Evolutionary conservation across 257 asterid species (phyloP).

Genomic region (Scutellaria minor): DNA sequence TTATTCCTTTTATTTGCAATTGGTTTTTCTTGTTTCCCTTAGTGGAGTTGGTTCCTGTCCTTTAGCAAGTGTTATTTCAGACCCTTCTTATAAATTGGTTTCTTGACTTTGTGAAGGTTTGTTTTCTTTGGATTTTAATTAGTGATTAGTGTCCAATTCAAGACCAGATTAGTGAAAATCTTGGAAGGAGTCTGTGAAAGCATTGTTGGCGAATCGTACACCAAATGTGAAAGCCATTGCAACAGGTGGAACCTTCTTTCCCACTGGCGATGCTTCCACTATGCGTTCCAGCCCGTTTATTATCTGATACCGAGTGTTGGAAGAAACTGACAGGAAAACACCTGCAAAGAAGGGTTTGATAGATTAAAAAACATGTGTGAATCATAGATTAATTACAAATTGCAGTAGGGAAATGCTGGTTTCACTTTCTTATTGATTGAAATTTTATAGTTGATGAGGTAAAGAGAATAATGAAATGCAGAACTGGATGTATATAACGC

Average conservation of each 20-base stretch:
- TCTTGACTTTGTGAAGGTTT: too few relatives aligned
- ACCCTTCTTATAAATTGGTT: too few relatives aligned
- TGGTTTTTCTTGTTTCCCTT: too few relatives aligned
- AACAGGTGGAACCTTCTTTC: conserved; percentile 66
- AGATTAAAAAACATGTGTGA: too few relatives aligned
- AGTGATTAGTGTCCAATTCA: too few relatives aligned
- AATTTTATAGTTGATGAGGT: background rate
- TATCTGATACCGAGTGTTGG: conserved; percentile 91
- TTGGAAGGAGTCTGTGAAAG: too few relatives aligned
- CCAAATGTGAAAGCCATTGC: conserved; percentile 95
- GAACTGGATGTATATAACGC: background rate
- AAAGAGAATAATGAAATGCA: background rate
- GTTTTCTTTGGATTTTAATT: too few relatives aligned
- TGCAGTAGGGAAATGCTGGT: background rate
- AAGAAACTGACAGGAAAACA: conserved; percentile 85
- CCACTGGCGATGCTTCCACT: conserved; percentile 84
- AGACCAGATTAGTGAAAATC: too few relatives aligned
- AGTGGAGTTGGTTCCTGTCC: too few relatives aligned
- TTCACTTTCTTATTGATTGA: background rate
- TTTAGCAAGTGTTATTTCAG: too few relatives aligned
- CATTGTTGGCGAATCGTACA: conserved; percentile 85
- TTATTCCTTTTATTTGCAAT: too few relatives aligned
- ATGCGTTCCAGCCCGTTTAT: conserved; percentile 86
- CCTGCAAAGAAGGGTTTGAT: conserved; percentile 47
- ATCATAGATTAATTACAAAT: background rate